These are phyloP conservation scores for Amniculicola lignicola DNA, from an alignment of 495 filamentous ascomycete genomes.

Conservation along the genomic window DNA sequence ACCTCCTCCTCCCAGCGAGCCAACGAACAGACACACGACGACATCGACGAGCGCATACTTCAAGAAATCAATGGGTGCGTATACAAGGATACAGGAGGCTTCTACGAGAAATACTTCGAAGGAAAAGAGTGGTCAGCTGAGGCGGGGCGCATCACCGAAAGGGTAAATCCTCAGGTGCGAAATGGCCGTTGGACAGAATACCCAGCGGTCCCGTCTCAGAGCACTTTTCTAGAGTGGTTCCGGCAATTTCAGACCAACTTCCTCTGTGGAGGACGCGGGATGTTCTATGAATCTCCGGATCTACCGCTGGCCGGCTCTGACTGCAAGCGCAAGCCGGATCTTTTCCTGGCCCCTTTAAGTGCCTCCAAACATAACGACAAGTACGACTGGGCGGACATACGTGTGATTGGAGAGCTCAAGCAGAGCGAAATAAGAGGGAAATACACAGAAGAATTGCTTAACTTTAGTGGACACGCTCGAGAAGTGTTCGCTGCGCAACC, in stretches of 20 bases:
- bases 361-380: constrained; percentile 1
- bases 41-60: constrained; percentile 36
- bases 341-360: constrained; percentile 14
- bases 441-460: constrained; percentile 4
- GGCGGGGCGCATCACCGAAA: constrained; percentile 14
- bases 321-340: constrained; percentile 12
- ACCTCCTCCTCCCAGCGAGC: constrained; percentile 33
- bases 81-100: constrained; percentile 34
- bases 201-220: constrained; percentile 5
- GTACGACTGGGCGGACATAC: constrained; percentile 21
- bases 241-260: no score
- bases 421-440: constrained; percentile 15
- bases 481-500: constrained; percentile 27
- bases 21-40: constrained; percentile 37
- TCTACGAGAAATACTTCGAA: constrained; percentile 35
- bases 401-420: constrained; percentile 37
- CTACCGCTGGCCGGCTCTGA: background rate
- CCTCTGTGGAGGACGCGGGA: no score
- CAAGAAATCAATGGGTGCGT: constrained; percentile 35
- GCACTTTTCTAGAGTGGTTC: no score
- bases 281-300: constrained; percentile 2
- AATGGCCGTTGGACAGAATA: constrained; percentile 19
- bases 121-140: constrained; percentile 11
- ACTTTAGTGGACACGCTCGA: constrained; percentile 6
- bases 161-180: constrained; percentile 3